Conservation (phyloP, 805 yeast genomes). For the Kodamaea jinghongensis region DNA sequence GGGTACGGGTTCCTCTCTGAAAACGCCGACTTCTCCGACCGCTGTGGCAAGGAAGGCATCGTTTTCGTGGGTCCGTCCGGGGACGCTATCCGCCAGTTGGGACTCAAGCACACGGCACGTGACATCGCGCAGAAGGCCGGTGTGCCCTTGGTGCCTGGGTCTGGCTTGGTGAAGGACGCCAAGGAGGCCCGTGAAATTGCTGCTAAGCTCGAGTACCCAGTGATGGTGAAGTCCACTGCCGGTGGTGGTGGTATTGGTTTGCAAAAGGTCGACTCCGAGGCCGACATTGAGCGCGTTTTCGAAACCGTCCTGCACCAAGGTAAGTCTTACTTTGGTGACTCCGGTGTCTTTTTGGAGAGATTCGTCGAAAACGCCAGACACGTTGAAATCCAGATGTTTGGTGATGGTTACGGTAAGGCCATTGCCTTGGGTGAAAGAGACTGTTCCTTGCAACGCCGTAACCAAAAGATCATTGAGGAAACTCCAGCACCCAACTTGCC, state of each 20-base stretch:
- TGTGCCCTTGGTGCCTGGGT: conserved; percentile 97
- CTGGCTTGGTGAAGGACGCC: conserved; percentile 71
- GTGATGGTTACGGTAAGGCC: conserved; percentile 92
- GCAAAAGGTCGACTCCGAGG: conserved; percentile 83
- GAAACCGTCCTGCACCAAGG: conserved; percentile 94
- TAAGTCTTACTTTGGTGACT: conserved; percentile 85
- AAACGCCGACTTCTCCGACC: conserved; percentile 93
- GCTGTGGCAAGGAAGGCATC: conserved; percentile 77
- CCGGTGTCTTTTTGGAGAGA: conserved; percentile 93
- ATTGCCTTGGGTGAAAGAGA: conserved; percentile 96
- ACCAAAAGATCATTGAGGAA: conserved; percentile 94
- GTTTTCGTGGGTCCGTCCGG: conserved; percentile 97
- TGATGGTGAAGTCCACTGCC: conserved; percentile 96
- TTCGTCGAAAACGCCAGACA: conserved; percentile 95
- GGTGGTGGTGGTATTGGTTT: conserved; percentile 99
- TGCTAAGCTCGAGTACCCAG: conserved; percentile 73
- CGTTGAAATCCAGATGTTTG: conserved; percentile 94
- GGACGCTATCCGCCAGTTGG: conserved; percentile 84
- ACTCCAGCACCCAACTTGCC: conserved; percentile 97
- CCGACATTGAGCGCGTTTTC: conserved; percentile 80
- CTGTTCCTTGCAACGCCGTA: conserved; percentile 95
- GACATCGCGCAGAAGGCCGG: conserved; percentile 88
- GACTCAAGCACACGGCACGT: conserved; percentile 95
- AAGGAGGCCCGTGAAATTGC: conserved; percentile 78
- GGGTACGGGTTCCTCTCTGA: conserved; percentile 97